These are phyloP conservation scores for Stygiomarasmius scandens DNA, from an alignment of 1,284 basidiomycete species.

Conservation along the genomic window DNA sequence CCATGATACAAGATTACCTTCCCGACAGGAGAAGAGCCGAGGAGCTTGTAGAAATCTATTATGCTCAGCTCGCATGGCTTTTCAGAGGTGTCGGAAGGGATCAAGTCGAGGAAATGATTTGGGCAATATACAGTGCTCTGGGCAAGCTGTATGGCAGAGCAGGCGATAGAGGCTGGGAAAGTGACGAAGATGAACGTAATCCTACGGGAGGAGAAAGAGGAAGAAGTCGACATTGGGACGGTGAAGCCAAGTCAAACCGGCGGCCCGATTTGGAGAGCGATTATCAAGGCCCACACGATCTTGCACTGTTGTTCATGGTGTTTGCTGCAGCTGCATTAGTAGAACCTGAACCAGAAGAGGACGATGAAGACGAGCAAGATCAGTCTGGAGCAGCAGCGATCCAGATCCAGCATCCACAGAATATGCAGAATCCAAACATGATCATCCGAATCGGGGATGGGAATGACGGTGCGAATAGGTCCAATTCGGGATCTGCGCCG, in stretches of 20 bases:
- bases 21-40: slow-evolving; percentile 52
- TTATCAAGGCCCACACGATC: slow-evolving; percentile 50
- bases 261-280: slow-evolving; percentile 25
- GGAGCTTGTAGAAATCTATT: slow-evolving; percentile 51
- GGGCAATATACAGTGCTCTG: slow-evolving; percentile 36
- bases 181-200: background rate
- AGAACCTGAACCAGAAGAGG: slow-evolving; percentile 32
- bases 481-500: background rate
- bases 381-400: slow-evolving; percentile 9
- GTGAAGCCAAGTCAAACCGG: background rate
- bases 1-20: slow-evolving; percentile 53
- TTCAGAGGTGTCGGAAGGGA: slow-evolving; percentile 51
- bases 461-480: background rate
- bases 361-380: slow-evolving; percentile 26
- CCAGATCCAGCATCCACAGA: background rate
- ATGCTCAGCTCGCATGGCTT: slow-evolving; percentile 61
- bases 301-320: slow-evolving; percentile 64
- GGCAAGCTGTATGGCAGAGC: background rate
- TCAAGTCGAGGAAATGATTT: slow-evolving; percentile 60
- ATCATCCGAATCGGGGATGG: background rate
- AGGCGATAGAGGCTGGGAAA: slow-evolving; percentile 1
- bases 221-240: background rate
- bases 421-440: background rate
- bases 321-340: slow-evolving; percentile 64
- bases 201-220: background rate